Percentiles rank a stretch among this genome's conserved stretches.
These are phyloP conservation scores for Boletus sp. DNA, from an alignment of 768 basidiomycete genomes.

Conservation along the genomic window DNA sequence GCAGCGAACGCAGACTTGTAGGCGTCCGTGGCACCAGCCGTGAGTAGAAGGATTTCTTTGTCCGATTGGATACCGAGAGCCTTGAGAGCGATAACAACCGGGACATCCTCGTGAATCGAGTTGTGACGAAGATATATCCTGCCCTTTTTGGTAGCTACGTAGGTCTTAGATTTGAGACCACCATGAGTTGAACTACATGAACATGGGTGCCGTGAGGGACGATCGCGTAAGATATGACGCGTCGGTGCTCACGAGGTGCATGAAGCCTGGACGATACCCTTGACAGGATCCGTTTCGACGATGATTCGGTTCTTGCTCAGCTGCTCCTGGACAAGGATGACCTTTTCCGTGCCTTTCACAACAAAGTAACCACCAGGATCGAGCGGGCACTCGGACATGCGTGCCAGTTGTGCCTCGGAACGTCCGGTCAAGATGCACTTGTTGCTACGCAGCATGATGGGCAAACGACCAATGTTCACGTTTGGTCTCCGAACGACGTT, in stretches of 20 bases:
- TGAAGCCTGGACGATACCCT: conserved; percentile 89
- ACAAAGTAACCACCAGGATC: conserved; percentile 99
- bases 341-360: conserved; percentile 98
- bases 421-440: conserved; percentile 86
- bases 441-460: conserved; percentile 95
- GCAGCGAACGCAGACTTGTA: conserved; percentile 86
- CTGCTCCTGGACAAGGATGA: conserved; percentile 98
- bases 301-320: conserved; percentile 99
- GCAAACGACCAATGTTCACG: conserved; percentile 85
- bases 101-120: conserved; percentile 94
- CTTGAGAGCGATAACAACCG: conserved; percentile 93
- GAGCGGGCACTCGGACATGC: conserved; percentile 94
- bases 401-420: conserved; percentile 78
- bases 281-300: conserved; percentile 88
- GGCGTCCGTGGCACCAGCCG: conserved; percentile 86
- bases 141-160: conserved; percentile 91
- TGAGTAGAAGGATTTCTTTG: conserved; percentile 93
- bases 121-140: conserved; percentile 97
- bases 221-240: not conserved
- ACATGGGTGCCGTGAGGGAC: conserved; percentile 8
- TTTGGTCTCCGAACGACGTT: conserved; percentile 79
- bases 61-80: conserved; percentile 96
- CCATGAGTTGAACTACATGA: conserved; percentile 68
- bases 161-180: conserved; percentile 93
- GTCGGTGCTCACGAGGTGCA: conserved; percentile 80